phyloP scores from a whole-genome alignment of 169 alveolate species.

The Plasmodium sp. region DNA sequence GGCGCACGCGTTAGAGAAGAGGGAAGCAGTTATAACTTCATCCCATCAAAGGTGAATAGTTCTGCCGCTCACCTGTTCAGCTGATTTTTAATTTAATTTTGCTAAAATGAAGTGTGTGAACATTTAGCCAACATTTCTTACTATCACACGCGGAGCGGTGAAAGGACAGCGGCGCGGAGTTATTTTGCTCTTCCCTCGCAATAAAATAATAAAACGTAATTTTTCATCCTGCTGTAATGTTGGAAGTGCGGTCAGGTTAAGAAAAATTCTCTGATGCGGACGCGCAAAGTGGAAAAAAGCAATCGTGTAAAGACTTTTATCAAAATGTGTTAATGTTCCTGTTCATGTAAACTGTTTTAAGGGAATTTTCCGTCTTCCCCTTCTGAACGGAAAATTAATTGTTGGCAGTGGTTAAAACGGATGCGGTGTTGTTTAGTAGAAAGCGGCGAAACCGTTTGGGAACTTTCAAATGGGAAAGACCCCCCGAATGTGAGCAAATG shows the following conservation, averaged over 20 bases:
- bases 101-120: slow-evolving; percentile 18
- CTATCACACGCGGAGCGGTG: not conserved
- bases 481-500: not conserved
- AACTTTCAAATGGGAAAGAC: not conserved
- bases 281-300: not conserved
- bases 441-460: not conserved
- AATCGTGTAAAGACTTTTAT: not conserved
- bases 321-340: not conserved
- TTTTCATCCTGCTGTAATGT: not conserved
- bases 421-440: slow-evolving; percentile 7
- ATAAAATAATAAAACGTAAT: not conserved
- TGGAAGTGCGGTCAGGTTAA: not conserved
- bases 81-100: slow-evolving; percentile 5
- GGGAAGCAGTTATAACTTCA: not conserved
- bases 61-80: not conserved
- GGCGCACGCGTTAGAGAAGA: not conserved
- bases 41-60: not conserved
- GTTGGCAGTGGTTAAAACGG: not conserved
- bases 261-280: not conserved
- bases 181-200: not conserved
- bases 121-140: not conserved
- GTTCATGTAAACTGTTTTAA: not conserved
- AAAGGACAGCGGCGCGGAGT: not conserved
- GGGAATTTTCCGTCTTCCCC: not conserved
- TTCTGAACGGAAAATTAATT: not conserved